phyloP scores from a whole-genome alignment of 352 stramenopile genomes.

The Phytophthora ramorum region DNA sequence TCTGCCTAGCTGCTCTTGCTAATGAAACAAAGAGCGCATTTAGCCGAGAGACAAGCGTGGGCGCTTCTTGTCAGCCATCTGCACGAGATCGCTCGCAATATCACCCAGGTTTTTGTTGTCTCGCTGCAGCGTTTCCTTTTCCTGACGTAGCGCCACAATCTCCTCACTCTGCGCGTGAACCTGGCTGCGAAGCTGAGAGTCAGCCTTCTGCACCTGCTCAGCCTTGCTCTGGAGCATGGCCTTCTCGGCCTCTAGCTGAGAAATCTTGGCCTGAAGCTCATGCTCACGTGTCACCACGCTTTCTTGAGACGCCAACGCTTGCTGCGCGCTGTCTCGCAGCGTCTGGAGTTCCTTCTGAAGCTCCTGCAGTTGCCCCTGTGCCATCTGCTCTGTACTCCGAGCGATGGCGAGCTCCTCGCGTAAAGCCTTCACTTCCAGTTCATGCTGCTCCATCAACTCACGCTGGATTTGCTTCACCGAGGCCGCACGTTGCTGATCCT shows the following conservation, averaged over 20 bases:
- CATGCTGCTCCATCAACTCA: slow-evolving; percentile 50
- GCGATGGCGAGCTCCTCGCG: slow-evolving; percentile 42
- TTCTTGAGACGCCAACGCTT: slow-evolving; percentile 29
- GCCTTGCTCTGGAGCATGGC: slow-evolving; percentile 65
- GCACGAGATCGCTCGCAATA: slow-evolving; percentile 72
- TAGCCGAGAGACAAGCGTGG: slow-evolving; percentile 48
- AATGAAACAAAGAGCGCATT: slow-evolving; percentile 29
- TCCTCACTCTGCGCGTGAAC: slow-evolving; percentile 53
- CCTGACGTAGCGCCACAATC: slow-evolving; percentile 37
- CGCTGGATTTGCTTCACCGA: slow-evolving; percentile 47
- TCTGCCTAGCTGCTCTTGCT: slow-evolving; percentile 29
- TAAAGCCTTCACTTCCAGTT: slow-evolving; percentile 34
- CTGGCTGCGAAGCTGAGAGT: slow-evolving; percentile 61
- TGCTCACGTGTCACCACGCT: slow-evolving; percentile 34
- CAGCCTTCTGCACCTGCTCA: slow-evolving; percentile 66
- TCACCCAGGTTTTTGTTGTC: slow-evolving; percentile 66
- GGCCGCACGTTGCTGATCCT: slow-evolving; percentile 64
- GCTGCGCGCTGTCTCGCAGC: slow-evolving; percentile 38
- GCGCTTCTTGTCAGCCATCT: slow-evolving; percentile 69
- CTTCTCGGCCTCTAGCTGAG: slow-evolving; percentile 72
- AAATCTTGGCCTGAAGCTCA: slow-evolving; percentile 42
- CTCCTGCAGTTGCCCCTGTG: slow-evolving; percentile 39
- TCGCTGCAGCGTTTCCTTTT: slow-evolving; percentile 44
- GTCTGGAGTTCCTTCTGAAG: slow-evolving; percentile 37
- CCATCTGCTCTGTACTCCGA: slow-evolving; percentile 37